Evolutionary conservation across 1,284 basidiomycete species (phyloP), one percentile per base, ranked within the genome.

Genomic region (Rhizopogon parksii): DNA sequence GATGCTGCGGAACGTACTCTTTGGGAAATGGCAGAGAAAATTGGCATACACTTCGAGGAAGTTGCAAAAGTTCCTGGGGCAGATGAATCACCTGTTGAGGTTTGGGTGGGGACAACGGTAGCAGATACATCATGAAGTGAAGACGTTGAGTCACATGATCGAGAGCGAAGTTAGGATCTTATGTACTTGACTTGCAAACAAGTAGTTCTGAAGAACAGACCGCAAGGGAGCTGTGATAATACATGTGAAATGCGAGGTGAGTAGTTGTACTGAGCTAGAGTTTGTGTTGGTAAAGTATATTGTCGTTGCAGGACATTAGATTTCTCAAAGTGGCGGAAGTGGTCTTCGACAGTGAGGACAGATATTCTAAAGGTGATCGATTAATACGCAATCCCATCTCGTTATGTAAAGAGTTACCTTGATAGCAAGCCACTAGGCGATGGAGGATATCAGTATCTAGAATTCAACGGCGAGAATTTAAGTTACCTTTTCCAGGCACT

Each of bases 261-360:
- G 27, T 47, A 14, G n/a, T n/a, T 8, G 39, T 24, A 53, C 25
- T 52, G 42, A 43, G 40, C 15, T 32, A 14, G 27, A 17, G 15
- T 30, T 43, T 12, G 12, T 34, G 17, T n/a, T 30, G 15, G 40
- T 32, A 32, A 5, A 11, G 11, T 42, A 30, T 42, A 30, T 15
- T 30, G 15, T 14, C 7, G 17, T 3, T 17, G 6, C 15, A 8
- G 30, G 35, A 43, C 19, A 32, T 43, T 11, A 34, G 42, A 45
- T 32, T 27, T 8, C 4, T 72, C 70, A 91, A 42, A 92, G 69
- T 6, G 88, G 88, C 8, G 89, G 90, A 47, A 92, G 67, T 2
- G 83, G 83, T 53, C 89, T 73, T 55, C 90, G 83, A 67, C 89
- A 92, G 57, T 91, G 83, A n/a, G 90, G 90, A 63, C 90, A 93